phyloP scores from a whole-genome alignment of 352 stramenopile genomes.

The Paralagenidium karlingii region DNA sequence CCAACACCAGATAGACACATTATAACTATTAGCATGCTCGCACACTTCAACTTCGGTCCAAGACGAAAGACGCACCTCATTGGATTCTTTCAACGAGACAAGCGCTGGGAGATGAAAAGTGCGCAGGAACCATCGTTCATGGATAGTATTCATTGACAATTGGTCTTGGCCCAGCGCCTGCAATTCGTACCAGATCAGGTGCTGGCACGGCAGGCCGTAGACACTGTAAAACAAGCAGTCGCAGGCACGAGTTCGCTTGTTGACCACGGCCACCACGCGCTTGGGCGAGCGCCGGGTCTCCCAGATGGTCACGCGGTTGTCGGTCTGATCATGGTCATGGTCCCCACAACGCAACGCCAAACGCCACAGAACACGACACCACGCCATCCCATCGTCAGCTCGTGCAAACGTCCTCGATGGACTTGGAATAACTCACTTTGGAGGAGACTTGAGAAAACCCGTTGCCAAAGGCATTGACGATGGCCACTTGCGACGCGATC shows the following conservation, averaged over 20 bases:
- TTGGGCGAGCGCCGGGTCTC: too few relatives aligned
- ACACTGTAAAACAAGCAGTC: slow-evolving; percentile 57
- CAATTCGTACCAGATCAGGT: slow-evolving; percentile 68
- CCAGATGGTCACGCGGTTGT: too few relatives aligned
- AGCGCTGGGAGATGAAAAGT: slow-evolving; percentile 57
- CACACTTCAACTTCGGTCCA: background rate
- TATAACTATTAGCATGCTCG: background rate
- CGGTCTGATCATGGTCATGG: too few relatives aligned
- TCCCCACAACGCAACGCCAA: too few relatives aligned
- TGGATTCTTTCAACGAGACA: slow-evolving; percentile 39
- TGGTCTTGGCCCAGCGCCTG: slow-evolving; percentile 47
- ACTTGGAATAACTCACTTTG: too few relatives aligned
- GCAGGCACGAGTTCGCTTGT: too few relatives aligned
- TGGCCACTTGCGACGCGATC: slow-evolving; percentile 44
- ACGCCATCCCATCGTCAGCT: too few relatives aligned
- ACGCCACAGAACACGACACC: too few relatives aligned
- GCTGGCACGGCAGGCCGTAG: slow-evolving; percentile 50
- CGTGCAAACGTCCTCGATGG: too few relatives aligned
- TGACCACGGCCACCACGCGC: too few relatives aligned
- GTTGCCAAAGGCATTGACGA: slow-evolving; percentile 32
- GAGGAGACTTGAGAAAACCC: too few relatives aligned
- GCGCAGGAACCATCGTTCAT: slow-evolving; percentile 46
- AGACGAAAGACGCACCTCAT: slow-evolving; percentile 25
- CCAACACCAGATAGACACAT: background rate
- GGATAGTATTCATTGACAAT: slow-evolving; percentile 42